Base-by-base conservation (phyloP, 1,284 basidiomycete species). In the Leccinum subrobustum region DNA sequence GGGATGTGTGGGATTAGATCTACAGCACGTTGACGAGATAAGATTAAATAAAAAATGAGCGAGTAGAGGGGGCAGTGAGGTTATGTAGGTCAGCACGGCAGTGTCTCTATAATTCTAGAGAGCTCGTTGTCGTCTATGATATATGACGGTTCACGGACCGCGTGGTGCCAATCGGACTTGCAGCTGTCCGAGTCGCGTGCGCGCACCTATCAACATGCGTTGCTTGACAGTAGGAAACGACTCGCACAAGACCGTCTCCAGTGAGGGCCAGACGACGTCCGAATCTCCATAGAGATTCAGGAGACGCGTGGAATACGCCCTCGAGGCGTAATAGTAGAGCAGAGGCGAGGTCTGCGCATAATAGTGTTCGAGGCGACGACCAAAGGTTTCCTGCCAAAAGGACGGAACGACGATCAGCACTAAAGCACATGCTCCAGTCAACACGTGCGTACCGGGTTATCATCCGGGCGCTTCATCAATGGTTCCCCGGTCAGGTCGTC, bases 401-500 rank as follows among this genome's bases (percentile, higher is more conserved):
- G 14, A 56, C n/a, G 25, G n/a, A 29, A 29, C 14, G 33, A 31
- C 8, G 63, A 52, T 64, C 58, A 65, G 55, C 5, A n/a, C 33
- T 29, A 33, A 5, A 8, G 48, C 31, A 42, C 57, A 51, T 35
- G 58, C 29, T 12, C 44, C 33, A 37, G n/a, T 25, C 50, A 25
- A 56, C 23, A 16, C 18, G 44, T 39, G 80, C 88, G 63, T 73
- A 93, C 93, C 9, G 93, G 90, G 67, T 93, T 93, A 73, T 98
- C 96, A 72, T 99, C 96, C 8, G 94, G 88, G 50, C 96, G 85
- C 75, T 92, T 93, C 23, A 81, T 87, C 35, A 99, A 80, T 1
- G 90, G 86, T 75, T 99, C 95, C n/a, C 96, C 95, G 0, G 96
- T 98, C 61, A 91, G 78, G 74, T 98, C 95, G 78, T 98, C 96